Base-by-base conservation (phyloP, 352 stramenopile species). In the Phytopythium mirpurense region DNA sequence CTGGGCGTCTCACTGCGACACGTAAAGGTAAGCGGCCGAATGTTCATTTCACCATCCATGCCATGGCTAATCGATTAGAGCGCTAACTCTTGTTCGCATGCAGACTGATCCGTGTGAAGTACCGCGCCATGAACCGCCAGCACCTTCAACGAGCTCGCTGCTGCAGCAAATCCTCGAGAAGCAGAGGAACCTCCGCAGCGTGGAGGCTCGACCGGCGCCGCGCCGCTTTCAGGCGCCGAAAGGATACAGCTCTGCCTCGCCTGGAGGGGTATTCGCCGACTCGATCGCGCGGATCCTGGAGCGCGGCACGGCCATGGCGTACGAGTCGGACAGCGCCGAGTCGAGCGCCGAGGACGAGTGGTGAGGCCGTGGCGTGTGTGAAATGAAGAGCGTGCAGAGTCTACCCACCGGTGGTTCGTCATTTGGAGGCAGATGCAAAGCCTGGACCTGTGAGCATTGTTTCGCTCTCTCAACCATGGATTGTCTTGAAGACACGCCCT, bases 221-320 rank as follows among this genome's bases (percentile, higher is more conserved):
- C 31, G 24, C 21, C 41, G 16, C 24, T 11, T 9, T 21, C 21
- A 47, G 21, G 41, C 4, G 12, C 8, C 23, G 2, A 47, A 47
- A 11, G 12, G 21, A 4, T 21, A 48, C 1, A 51, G n/a, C 35
- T 56, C 50, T 34, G 14, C 18, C 1, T 42, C 37, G 16, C 37
- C 37, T 15, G 37, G 51, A 8, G 57, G 63, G 0, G 71, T 72
- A 1, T 86, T 88, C 32, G 72, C 72, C 5, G 61, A 70, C 40
- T 85, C 77, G 16, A 88, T 88, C 38, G 72, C 74, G 6, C 69
- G 74, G 12, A 82, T 88, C 32, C 72, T 88, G 43, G 77, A 88
- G 54, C 71, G 74, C 0, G 69, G 77, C 19, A 45, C 63, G 8
- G 56, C 78, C 34, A 84, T 83, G 27, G 74, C 73, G 18, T 85